Base-by-base conservation (phyloP, 2,329 filamentous ascomycete species). In the Mariannaea elegans region DNA sequence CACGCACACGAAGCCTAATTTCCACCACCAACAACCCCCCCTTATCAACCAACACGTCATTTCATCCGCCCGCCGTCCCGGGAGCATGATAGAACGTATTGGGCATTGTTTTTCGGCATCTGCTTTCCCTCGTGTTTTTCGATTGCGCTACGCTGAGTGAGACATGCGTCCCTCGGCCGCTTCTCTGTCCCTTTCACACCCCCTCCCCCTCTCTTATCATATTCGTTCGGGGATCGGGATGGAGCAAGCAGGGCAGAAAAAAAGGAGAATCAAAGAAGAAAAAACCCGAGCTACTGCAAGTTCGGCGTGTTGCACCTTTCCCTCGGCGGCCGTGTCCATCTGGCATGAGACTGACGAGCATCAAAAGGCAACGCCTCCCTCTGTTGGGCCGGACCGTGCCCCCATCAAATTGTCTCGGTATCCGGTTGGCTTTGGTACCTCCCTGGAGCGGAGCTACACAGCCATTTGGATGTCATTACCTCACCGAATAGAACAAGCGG, bases 51-150 rank as follows among this genome's bases (percentile, higher is more conserved):
- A 27, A 27, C 41, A 16, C 47, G 31, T 23, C 14, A 67, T 69
- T 52, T 60, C 38, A 19, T 39, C 21, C 41, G 58, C 27, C 36
- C 29, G 45, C 32, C 18, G 32, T 36, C 32, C 12, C 32, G 7
- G 32, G 12, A 5, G 14, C 12, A 36, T n/a, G 32, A 36, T 10
- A 14, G 14, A 14, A n/a, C 6, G 32, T 23, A 49, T 45, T 31
- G 56, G 56, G 58, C 58, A 63, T 58, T 56, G 46, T 47, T 59
- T 59, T 61, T 68, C 53, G 51, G 49, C 45, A 62, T 66, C 42
- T 55, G 47, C 38, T 44, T 60, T 38, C 31, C 64, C 57, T 59
- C 38, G 46, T 63, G 55, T 56, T 24, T 45, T 38, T 38, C 32
- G 32, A n/a, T 36, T 36, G 32, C 32, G 32, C 32, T 36, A 36